phyloP scores from a whole-genome alignment of 495 filamentous ascomycete species.

The Aspergillus wentii region DNA sequence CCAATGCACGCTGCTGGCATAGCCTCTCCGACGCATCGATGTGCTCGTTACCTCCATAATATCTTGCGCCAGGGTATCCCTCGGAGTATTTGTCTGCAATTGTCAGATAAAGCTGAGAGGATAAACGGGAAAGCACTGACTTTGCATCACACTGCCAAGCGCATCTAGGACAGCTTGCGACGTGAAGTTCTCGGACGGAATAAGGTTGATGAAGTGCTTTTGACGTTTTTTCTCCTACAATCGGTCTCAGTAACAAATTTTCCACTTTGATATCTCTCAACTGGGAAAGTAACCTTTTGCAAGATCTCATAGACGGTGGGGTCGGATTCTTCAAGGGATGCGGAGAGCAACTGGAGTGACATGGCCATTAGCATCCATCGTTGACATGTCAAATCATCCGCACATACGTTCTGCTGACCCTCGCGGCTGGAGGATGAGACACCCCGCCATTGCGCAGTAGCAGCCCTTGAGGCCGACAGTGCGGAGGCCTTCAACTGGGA shows the following conservation, averaged over 20 bases:
- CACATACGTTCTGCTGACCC: constrained; percentile 42
- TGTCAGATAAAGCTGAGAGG: constrained; percentile 7
- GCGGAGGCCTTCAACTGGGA: constrained; percentile 12
- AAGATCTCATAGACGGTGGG: constrained; percentile 82
- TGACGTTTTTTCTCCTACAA: constrained; percentile 86
- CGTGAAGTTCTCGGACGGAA: constrained; percentile 98
- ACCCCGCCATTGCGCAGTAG: constrained; percentile 26
- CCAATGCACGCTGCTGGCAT: constrained; percentile 83
- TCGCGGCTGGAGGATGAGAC: constrained; percentile 36
- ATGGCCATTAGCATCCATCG: too few relatives aligned
- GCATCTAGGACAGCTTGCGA: constrained; percentile 96
- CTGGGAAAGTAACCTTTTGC: constrained; percentile 61
- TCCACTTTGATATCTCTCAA: constrained; percentile 1
- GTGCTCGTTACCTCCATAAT: constrained; percentile 95
- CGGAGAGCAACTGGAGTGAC: constrained; percentile 74
- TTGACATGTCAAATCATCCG: too few relatives aligned
- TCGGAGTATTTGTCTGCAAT: constrained; percentile 94
- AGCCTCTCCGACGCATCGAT: constrained; percentile 88
- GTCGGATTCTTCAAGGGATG: constrained; percentile 78
- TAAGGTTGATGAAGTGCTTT: constrained; percentile 97
- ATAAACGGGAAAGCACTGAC: constrained; percentile 43
- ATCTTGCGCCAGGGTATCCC: constrained; percentile 92
- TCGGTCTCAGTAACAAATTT: constrained; percentile 12
- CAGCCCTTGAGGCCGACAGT: constrained; percentile 14
- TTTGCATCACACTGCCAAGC: constrained; percentile 97